Conservation (phyloP, 2,329 filamentous ascomycete genomes). For the Verticillium isaacii region DNA sequence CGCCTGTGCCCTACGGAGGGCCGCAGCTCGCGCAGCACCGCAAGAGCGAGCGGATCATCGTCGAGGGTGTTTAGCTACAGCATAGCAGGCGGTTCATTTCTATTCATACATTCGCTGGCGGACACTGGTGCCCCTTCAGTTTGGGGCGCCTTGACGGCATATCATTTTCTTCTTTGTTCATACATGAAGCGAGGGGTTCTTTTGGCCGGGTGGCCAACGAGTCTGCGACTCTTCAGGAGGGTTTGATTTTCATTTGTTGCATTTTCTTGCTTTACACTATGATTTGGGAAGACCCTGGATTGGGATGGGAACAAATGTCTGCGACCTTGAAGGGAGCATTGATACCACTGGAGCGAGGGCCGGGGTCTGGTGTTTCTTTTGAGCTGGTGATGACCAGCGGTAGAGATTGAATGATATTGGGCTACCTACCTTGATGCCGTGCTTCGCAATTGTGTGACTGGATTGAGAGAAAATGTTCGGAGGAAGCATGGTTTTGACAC, state of each 20-base stretch:
- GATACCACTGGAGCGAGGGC: background rate
- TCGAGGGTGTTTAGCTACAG: constrained; percentile 31
- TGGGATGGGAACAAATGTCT: background rate
- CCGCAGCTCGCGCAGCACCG: constrained; percentile 33
- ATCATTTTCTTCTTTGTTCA: background rate
- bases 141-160: background rate
- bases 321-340: background rate
- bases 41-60: constrained; percentile 48
- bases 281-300: background rate
- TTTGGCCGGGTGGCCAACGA: background rate
- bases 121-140: background rate
- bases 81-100: background rate
- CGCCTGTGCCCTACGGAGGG: constrained; percentile 20
- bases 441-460: background rate
- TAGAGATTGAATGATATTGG: background rate
- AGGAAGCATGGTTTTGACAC: too few relatives aligned
- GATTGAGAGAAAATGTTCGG: too few relatives aligned
- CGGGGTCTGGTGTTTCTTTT: background rate
- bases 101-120: background rate
- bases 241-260: background rate
- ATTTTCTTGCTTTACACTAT: background rate
- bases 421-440: background rate
- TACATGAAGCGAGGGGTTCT: background rate
- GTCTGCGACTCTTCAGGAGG: background rate
- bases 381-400: background rate